Conservation (phyloP, 805 yeast genomes). For the Cyberlindnera misumaiensis region DNA sequence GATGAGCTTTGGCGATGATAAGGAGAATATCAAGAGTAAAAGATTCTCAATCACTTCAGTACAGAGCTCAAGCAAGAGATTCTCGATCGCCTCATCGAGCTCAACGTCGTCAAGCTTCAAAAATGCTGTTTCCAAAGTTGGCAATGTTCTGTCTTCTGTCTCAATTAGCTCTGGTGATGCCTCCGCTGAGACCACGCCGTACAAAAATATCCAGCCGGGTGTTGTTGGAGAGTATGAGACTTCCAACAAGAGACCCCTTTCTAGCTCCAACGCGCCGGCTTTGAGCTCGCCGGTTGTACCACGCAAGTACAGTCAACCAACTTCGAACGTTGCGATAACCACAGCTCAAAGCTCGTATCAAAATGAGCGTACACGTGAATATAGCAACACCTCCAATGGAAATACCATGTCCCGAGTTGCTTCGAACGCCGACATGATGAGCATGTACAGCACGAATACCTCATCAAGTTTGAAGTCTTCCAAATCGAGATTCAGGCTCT, state of each 20-base stretch:
- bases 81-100: conserved; percentile 14
- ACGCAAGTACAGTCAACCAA: conserved; percentile 8
- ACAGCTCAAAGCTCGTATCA: conserved; percentile 11
- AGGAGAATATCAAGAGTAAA: conserved; percentile 14
- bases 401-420: not conserved
- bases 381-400: conserved; percentile 6
- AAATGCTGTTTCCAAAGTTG: conserved; percentile 18
- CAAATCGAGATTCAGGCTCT: conserved; percentile 22
- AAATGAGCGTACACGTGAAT: conserved; percentile 9
- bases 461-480: conserved; percentile 14
- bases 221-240: conserved; percentile 16
- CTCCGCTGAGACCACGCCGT: conserved; percentile 18
- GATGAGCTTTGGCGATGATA: conserved; percentile 20
- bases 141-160: conserved; percentile 20
- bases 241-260: conserved; percentile 6
- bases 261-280: conserved; percentile 5
- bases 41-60: conserved; percentile 19
- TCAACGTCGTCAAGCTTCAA: conserved; percentile 19
- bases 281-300: conserved; percentile 5
- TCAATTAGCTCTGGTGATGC: conserved; percentile 17
- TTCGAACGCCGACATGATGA: conserved; percentile 14
- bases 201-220: conserved; percentile 16
- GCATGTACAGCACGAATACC: conserved; percentile 14
- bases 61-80: conserved; percentile 18
- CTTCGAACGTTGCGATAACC: conserved; percentile 5